Evolutionary conservation across 2,329 filamentous ascomycete genomes (phyloP), one percentile per base, ranked within the genome.

Genomic region (Aspergillus fischeri): DNA sequence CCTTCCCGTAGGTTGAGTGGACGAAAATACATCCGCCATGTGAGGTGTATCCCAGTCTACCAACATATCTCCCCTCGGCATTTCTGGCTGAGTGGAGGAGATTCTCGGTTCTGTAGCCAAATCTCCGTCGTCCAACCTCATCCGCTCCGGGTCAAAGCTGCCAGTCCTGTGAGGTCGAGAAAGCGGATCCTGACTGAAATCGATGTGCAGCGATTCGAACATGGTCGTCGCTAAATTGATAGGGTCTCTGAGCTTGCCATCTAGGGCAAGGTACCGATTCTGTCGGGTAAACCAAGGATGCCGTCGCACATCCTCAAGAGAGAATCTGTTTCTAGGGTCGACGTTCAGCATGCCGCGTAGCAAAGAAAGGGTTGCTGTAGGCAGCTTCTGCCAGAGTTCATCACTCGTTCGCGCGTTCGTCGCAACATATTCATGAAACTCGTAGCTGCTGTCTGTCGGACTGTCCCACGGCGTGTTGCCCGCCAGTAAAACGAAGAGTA

Each of bases 381-480:
- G 92, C 21, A 97, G 77, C 55, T 87, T 86, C 62, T 85, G 78
- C 94, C 94, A 99, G 2, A 97, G 80, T 55, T 90, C 87, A 70
- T 99, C 94, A 2, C 84, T 84, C 62, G 90, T 93, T 62, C 87
- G 86, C n/a, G 92, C 91, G 53, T 88, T 87, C 1, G 86, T 91
- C 57, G 85, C 84, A 44, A 90, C 80, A 71, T 96, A 99, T 73
- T 97, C 92, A 66, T 89, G 85, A 65, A 90, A 99, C 75, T 99
- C 94, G 80, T 90, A 96, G 71, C 91, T 97, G 56, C 86, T 82
- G 38, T 83, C 78, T 2, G 92, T 93, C 0, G 94, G 94, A 70
- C 94, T 90, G 69, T 97, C 94, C 94, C 94, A 99, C 0, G 94
- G 94, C 1, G 94, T 99, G 71, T 99, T 99, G 9, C 94, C 94